These are phyloP conservation scores for Pulicaria dysenterica DNA, from an alignment of 129 eudicot species.

Conservation along the genomic window DNA sequence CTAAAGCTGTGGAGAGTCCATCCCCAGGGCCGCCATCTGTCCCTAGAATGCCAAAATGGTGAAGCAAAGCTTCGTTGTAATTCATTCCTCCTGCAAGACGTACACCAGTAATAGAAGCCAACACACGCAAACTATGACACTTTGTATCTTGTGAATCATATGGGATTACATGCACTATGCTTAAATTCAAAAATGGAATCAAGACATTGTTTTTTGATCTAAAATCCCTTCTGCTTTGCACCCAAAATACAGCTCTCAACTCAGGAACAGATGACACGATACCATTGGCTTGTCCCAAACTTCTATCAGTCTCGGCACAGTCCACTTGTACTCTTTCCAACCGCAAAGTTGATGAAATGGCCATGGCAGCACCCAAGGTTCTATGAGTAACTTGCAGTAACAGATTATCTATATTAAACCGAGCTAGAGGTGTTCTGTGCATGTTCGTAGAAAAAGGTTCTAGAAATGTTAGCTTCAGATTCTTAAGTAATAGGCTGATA, in stretches of 20 bases:
- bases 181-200: conserved; percentile 64
- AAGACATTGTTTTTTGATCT: conserved; percentile 33
- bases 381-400: conserved; percentile 66
- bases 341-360: conserved; percentile 64
- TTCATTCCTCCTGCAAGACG: conserved; percentile 94
- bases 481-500: conserved; percentile 50
- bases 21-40: conserved; percentile 93
- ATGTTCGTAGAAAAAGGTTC: conserved; percentile 52
- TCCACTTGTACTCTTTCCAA: conserved; percentile 72
- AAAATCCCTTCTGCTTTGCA: conserved; percentile 46
- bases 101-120: conserved; percentile 76
- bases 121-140: conserved; percentile 71
- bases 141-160: conserved; percentile 57
- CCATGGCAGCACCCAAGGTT: conserved; percentile 89
- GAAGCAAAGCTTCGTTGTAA: conserved; percentile 76
- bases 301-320: conserved; percentile 32
- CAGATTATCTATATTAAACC: conserved; percentile 62
- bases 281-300: conserved; percentile 30
- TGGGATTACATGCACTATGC: conserved; percentile 70
- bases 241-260: conserved; percentile 82
- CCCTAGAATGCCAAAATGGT: conserved; percentile 75
- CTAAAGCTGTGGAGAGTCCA: conserved; percentile 70
- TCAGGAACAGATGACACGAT: conserved; percentile 42
- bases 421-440: conserved; percentile 65
- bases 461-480: conserved; percentile 62